Conservation (phyloP, 2,329 filamentous ascomycete species). For the Aspergillus cejpii region DNA sequence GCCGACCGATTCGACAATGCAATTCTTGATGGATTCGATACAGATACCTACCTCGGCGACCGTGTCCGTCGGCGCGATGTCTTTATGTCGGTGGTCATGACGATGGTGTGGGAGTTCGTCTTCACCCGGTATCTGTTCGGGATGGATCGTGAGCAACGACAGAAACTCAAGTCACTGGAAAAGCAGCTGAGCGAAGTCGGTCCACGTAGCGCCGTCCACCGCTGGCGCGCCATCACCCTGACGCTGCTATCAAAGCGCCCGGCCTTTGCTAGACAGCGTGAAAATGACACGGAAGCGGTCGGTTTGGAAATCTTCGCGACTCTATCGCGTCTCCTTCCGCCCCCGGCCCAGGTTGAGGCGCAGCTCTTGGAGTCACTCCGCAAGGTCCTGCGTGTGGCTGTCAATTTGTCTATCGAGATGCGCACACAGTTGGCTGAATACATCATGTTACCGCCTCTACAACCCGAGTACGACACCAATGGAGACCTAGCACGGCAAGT, state of each 20-base stretch:
- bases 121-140: conserved; percentile 97
- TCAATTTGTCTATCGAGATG: conserved; percentile 92
- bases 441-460: conserved; percentile 93
- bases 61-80: conserved; percentile 83
- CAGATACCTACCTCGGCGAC: conserved; percentile 79
- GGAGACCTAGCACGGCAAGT: conserved; percentile 85
- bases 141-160: conserved; percentile 94
- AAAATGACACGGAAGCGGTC: conserved; percentile 91
- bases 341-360: conserved; percentile 69
- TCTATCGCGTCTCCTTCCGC: conserved; percentile 75
- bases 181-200: conserved; percentile 86
- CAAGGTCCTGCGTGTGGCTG: conserved; percentile 80
- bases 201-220: conserved; percentile 78
- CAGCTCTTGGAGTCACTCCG: conserved; percentile 79
- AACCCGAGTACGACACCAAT: conserved; percentile 89
- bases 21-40: conserved; percentile 87
- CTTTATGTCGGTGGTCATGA: conserved; percentile 99
- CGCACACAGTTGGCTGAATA: conserved; percentile 94
- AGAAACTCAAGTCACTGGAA: conserved; percentile 94
- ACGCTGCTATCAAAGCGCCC: conserved; percentile 76
- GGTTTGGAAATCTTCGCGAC: conserved; percentile 83
- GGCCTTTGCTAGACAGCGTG: conserved; percentile 73
- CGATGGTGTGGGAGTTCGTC: conserved; percentile 98
- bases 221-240: conserved; percentile 93
- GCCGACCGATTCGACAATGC: conserved; percentile 92